These are phyloP conservation scores for Saccharata proteae DNA, from an alignment of 2,329 filamentous ascomycete species.

Conservation along the genomic window DNA sequence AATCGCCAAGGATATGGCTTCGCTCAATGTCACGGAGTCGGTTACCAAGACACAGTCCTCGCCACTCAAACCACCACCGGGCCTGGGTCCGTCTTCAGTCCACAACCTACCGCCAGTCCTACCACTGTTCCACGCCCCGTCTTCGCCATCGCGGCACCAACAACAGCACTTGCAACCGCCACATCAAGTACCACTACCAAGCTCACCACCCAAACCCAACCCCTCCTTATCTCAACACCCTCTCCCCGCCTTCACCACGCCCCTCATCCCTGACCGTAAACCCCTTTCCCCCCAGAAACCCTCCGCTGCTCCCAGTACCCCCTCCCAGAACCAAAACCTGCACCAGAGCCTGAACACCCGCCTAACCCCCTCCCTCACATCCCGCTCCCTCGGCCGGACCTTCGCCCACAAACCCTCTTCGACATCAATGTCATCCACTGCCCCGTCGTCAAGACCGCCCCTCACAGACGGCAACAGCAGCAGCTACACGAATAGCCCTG, in stretches of 20 bases:
- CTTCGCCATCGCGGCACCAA: too few relatives aligned
- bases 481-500: neutral
- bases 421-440: constrained; percentile 9
- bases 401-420: constrained; percentile 1
- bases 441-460: constrained; percentile 9
- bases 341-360: neutral
- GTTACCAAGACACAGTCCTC: too few relatives aligned
- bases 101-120: too few relatives aligned
- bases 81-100: too few relatives aligned
- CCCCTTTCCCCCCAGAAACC: neutral
- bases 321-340: neutral
- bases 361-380: neutral
- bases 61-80: too few relatives aligned
- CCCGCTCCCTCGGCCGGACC: constrained; percentile 5
- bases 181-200: too few relatives aligned
- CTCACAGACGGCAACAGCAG: neutral
- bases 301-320: neutral
- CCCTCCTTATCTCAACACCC: constrained; percentile 22
- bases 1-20: constrained; percentile 32
- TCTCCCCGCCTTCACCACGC: constrained; percentile 15
- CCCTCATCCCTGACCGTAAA: neutral
- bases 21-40: constrained; percentile 12
- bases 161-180: too few relatives aligned
- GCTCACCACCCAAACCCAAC: too few relatives aligned
- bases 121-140: too few relatives aligned